Percentiles rank a stretch among this genome's conserved stretches.
phyloP scores from a whole-genome alignment of 164 flowering plant genomes.

The grape (Vitis vinifera) region ASM3070453v1 NC_081822.1:2915501-2916000 shows the following conservation, averaged over 20 bases:
- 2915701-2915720: constrained; percentile 25
- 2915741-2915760: constrained; percentile 67
- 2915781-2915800: constrained; percentile 97
- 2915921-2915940: constrained; percentile 95
- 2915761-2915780: constrained; percentile 77
- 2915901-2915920: constrained; percentile 82
- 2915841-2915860: constrained; percentile 86
- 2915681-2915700: constrained; percentile 63
- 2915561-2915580: not conserved
- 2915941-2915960: constrained; percentile 79
- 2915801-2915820: constrained; percentile 96
- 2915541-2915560: not conserved
- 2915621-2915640: not conserved
- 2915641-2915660: not conserved
- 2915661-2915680: constrained; percentile 55
- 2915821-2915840: constrained; percentile 69
- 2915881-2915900: constrained; percentile 89
- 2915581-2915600: not conserved
- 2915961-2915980: not conserved
- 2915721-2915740: constrained; percentile 89
- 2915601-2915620: not conserved
- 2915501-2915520: too few species aligned
- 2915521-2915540: not conserved
- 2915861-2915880: constrained; percentile 80
- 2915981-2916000: not conserved